phyloP scores from a whole-genome alignment of 2,329 filamentous ascomycete genomes.

The Aspergillus cejpii region DNA sequence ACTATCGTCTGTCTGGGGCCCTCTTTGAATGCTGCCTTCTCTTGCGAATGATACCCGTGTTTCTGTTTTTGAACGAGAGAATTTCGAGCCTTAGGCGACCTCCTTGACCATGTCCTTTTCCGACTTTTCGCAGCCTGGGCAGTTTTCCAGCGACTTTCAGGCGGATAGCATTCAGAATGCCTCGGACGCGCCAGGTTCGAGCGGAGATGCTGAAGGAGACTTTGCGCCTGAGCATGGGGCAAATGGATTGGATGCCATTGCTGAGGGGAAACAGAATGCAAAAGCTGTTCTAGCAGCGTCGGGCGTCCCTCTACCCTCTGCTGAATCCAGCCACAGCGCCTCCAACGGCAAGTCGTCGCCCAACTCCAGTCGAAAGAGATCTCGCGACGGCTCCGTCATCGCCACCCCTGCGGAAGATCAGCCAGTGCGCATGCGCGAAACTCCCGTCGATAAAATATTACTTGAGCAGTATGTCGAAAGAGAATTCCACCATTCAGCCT shows the following conservation, averaged over 20 bases:
- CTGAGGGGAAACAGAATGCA: slow-evolving; percentile 55
- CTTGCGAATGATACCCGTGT: slow-evolving; percentile 18
- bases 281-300: slow-evolving; percentile 53
- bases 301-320: slow-evolving; percentile 25
- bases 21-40: slow-evolving; percentile 16
- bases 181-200: slow-evolving; percentile 20
- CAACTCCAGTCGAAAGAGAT: slow-evolving; percentile 49
- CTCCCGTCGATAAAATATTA: slow-evolving; percentile 45
- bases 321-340: slow-evolving; percentile 26
- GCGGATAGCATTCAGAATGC: slow-evolving; percentile 21
- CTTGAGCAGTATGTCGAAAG: slow-evolving; percentile 60
- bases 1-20: slow-evolving; percentile 23
- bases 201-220: slow-evolving; percentile 18
- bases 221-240: slow-evolving; percentile 18
- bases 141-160: slow-evolving; percentile 21
- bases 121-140: slow-evolving; percentile 24
- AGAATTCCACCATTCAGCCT: slow-evolving; percentile 54
- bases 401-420: slow-evolving; percentile 27
- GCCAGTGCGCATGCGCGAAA: slow-evolving; percentile 37
- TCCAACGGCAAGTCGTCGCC: slow-evolving; percentile 25
- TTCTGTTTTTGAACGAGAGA: slow-evolving; percentile 6
- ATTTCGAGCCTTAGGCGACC: slow-evolving; percentile 3
- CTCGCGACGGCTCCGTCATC: slow-evolving; percentile 52
- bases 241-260: slow-evolving; percentile 43
- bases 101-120: slow-evolving; percentile 33